Evolutionary conservation across 1,139 yeast genomes (phyloP), one percentile per base, ranked within the genome.

Genomic region (Scheffersomyces quercinus): DNA sequence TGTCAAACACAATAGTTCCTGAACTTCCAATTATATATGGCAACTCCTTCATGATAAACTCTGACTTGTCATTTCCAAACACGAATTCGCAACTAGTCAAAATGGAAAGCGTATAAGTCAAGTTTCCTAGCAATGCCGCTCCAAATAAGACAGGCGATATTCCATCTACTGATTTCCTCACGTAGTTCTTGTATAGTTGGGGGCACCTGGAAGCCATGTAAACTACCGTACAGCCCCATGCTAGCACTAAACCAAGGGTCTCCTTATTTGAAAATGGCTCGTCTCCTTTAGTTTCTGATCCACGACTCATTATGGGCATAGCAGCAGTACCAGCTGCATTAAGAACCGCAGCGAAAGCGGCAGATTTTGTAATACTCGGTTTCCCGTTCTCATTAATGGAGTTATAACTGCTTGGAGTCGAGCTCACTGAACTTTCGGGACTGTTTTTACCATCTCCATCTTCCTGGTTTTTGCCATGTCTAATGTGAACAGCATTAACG

Each of bases 21-120:
- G 91, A 79, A 50, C 95, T 85, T 0, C 97, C 97, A 28, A 90
- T 56, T 20, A 91, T 75, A 56, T 86, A 91, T 0, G 98, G 96
- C 43, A 89, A 65, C 55, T 89, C 96, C 43, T 81, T 82, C 47
- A 68, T 48, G 38, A 90, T 64, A 57, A 88, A 91, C 9, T 55
- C 69, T 38, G 59, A 43, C 47, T 74, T 73, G 28, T 72, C 63
- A 2, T 59, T 65, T 8, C 54, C 61, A 33, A 49, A 54, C 3
- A 71, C 43, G 43, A 73, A 70, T 12, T 68, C 70, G 50, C 79
- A 70, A 41, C 75, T 70, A 43, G 88, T 73, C 37, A 88, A 56
- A 28, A 91, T 84, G 3, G 96, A 87, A 11, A 83, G 53, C 0
- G 96, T 82, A 62, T 91, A 93, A 3, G 89, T 79, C n/a, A 85